Evolutionary conservation across 169 alveolate genomes (phyloP).

Genomic region (Plasmodium chabaudi): DNA sequence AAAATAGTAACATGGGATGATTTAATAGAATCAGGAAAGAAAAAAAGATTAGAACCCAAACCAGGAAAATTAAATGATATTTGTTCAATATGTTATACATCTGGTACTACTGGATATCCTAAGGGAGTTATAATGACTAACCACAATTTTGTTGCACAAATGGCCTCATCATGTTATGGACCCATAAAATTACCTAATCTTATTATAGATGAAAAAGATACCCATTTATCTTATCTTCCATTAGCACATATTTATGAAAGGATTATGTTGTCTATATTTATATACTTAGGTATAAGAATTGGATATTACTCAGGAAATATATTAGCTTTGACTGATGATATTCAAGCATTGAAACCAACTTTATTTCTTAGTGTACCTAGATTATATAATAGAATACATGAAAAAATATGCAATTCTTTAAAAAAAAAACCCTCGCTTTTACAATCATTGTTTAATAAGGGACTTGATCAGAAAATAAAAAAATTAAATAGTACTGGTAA

Average conservation of each 20-base stretch:
- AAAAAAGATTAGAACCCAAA: slow-evolving; percentile 76
- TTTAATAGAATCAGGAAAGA: slow-evolving; percentile 74
- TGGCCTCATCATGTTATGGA: slow-evolving; percentile 12
- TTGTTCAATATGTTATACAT: slow-evolving; percentile 95
- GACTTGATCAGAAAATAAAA: slow-evolving; percentile 77
- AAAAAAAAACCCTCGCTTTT: slow-evolving; percentile 80
- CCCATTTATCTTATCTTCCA: slow-evolving; percentile 94
- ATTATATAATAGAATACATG: slow-evolving; percentile 92
- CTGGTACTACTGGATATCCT: slow-evolving; percentile 98
- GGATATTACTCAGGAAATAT: slow-evolving; percentile 95
- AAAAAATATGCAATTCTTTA: slow-evolving; percentile 86
- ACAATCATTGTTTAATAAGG: slow-evolving; percentile 86
- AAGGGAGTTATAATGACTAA: slow-evolving; percentile 97
- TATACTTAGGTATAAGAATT: slow-evolving; percentile 84
- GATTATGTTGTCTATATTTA: slow-evolving; percentile 80
- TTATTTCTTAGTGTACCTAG: slow-evolving; percentile 97
- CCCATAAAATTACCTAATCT: slow-evolving; percentile 28
- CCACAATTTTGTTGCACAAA: slow-evolving; percentile 51
- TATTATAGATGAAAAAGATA: slow-evolving; percentile 80
- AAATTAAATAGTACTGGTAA: slow-evolving; percentile 75
- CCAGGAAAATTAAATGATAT: slow-evolving; percentile 86
- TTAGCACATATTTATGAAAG: slow-evolving; percentile 97
- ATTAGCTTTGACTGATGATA: slow-evolving; percentile 91
- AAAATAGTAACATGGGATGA: slow-evolving; percentile 79
- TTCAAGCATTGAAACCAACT: slow-evolving; percentile 94